A percentile compares a stretch with the other conserved stretches of the same genome.
Conservation (phyloP, 257 asterid species). For the Thymus mandschuricus region DNA sequence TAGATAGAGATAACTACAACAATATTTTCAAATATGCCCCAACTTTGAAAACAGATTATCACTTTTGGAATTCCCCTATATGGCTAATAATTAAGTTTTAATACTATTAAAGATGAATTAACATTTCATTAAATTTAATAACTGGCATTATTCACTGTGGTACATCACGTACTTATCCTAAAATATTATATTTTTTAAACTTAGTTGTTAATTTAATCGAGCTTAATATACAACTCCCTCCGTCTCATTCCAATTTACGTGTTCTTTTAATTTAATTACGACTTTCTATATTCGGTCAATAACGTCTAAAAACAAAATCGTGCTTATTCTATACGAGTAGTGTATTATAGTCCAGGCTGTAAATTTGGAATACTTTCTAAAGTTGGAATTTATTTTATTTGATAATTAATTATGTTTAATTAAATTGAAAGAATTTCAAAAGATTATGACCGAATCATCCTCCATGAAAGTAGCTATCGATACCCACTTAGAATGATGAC, state of each 20-base stretch:
- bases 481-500: constrained; percentile 40
- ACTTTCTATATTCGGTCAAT: constrained; percentile 36
- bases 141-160: too few relatives aligned
- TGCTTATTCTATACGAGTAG: neutral
- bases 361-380: neutral
- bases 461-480: constrained; percentile 36
- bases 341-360: neutral
- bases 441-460: constrained; percentile 13
- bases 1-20: neutral
- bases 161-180: too few relatives aligned
- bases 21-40: neutral
- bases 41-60: neutral
- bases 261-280: neutral
- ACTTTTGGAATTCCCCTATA: neutral
- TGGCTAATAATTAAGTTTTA: too few relatives aligned
- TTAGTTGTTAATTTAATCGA: too few relatives aligned
- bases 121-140: too few relatives aligned
- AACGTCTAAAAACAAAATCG: constrained; percentile 16
- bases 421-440: neutral
- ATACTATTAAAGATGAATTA: too few relatives aligned
- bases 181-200: too few relatives aligned
- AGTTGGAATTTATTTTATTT: neutral
- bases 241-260: too few relatives aligned
- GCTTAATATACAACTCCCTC: too few relatives aligned
- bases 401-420: neutral